phyloP scores from a whole-genome alignment of 1,284 basidiomycete genomes.

The Microbotryum silenes-acaulis region DNA sequence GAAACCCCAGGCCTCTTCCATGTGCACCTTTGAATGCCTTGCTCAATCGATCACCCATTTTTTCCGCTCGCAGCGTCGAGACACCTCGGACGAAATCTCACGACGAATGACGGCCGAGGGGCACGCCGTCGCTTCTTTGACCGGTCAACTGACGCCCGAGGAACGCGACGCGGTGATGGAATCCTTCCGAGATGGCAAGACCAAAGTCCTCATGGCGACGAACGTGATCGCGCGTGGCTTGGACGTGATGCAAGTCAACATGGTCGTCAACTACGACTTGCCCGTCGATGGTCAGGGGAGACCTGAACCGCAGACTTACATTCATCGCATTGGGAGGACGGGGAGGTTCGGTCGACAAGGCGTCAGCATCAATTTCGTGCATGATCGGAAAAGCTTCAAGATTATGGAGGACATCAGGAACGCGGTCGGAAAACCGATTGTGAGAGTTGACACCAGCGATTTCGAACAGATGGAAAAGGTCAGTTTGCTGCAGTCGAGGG shows the following conservation, averaged over 20 bases:
- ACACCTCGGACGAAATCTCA: slow-evolving; percentile 88
- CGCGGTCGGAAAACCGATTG: slow-evolving; percentile 64
- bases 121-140: slow-evolving; percentile 91
- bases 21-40: neutral
- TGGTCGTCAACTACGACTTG: slow-evolving; percentile 88
- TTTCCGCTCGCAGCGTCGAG: slow-evolving; percentile 56
- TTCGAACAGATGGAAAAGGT: slow-evolving; percentile 85
- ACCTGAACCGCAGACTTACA: slow-evolving; percentile 94
- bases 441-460: slow-evolving; percentile 72
- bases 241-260: slow-evolving; percentile 97
- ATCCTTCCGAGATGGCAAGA: slow-evolving; percentile 87
- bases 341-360: slow-evolving; percentile 92
- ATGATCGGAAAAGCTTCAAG: slow-evolving; percentile 70
- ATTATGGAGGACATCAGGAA: slow-evolving; percentile 77
- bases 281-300: slow-evolving; percentile 59
- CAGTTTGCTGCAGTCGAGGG: slow-evolving; percentile 3
- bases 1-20: neutral
- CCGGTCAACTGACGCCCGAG: slow-evolving; percentile 80
- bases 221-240: slow-evolving; percentile 98
- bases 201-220: slow-evolving; percentile 97
- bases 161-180: slow-evolving; percentile 92
- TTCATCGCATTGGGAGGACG: slow-evolving; percentile 94
- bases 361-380: slow-evolving; percentile 92
- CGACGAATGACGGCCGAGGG: slow-evolving; percentile 84
- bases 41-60: slow-evolving; percentile 31